These are phyloP conservation scores for Vanilla planifolia DNA, from an alignment of 106 monocot genomes.

Conservation along the genomic window DNA sequence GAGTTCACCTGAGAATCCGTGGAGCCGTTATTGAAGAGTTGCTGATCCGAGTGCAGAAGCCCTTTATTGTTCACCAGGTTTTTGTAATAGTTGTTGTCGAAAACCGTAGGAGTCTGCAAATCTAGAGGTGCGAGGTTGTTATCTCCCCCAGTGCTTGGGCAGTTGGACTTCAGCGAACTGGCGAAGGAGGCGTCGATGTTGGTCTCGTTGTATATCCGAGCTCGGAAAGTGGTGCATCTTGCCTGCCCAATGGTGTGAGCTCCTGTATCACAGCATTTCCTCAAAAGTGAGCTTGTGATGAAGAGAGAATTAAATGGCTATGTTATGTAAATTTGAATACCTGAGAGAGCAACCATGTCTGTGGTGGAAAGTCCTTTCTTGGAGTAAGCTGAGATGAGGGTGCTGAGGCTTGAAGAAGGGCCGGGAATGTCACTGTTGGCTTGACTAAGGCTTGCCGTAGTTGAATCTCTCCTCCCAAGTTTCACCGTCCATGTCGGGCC, in stretches of 20 bases:
- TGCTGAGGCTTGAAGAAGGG: background rate
- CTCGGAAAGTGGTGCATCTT: background rate
- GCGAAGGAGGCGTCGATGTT: constrained; percentile 25
- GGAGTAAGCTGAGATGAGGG: constrained; percentile 5
- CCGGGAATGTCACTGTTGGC: constrained; percentile 5
- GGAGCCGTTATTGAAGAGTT: constrained; percentile 23
- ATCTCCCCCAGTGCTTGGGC: constrained; percentile 14
- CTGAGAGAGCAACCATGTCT: constrained; percentile 8
- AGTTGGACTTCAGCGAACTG: constrained; percentile 2
- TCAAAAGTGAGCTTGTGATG: background rate
- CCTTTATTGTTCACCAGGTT: constrained; percentile 10
- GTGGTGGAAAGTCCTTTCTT: background rate
- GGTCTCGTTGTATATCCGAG: constrained; percentile 9
- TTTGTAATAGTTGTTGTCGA: constrained; percentile 21
- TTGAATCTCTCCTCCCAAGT: constrained; percentile 13
- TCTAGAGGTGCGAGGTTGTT: constrained; percentile 24
- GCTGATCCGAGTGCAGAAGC: constrained; percentile 33
- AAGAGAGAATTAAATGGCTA: background rate
- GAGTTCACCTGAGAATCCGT: constrained; percentile 13
- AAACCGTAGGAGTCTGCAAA: constrained; percentile 2
- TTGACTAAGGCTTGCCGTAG: constrained; percentile 4
- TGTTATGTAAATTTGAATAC: background rate
- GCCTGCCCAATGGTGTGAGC: constrained; percentile 15
- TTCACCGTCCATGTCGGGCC: constrained; percentile 12
- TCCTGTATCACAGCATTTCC: constrained; percentile 5